Evolutionary conservation across 495 filamentous ascomycete genomes (phyloP).

Genomic region (Aspergillus panamensis): DNA sequence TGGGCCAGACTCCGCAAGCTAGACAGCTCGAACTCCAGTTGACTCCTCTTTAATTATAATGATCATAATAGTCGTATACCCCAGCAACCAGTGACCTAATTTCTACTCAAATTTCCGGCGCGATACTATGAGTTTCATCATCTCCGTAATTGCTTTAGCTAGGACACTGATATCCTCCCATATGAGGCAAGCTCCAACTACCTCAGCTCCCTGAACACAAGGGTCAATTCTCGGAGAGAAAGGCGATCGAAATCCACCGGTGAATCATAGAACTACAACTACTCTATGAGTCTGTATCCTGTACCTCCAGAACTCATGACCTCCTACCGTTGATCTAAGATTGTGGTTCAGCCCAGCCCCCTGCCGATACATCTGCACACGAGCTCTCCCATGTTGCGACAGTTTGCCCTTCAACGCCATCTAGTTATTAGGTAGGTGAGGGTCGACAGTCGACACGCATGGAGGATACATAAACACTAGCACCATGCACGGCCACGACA

Average conservation of each 20-base stretch:
- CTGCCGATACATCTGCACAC: conserved; percentile 1
- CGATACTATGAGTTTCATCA: neutral
- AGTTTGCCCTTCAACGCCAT: conserved; percentile 16
- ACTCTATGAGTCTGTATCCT: too few relatives aligned
- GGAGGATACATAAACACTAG: conserved; percentile 6
- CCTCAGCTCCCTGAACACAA: neutral
- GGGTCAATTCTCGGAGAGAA: neutral
- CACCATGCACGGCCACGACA: conserved; percentile 9
- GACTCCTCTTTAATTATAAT: conserved; percentile 14
- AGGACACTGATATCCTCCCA: neutral
- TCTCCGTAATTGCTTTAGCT: neutral
- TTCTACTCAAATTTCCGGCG: neutral
- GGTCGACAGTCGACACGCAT: conserved; percentile 8
- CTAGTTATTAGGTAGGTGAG: conserved; percentile 11
- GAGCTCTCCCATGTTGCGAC: conserved; percentile 12
- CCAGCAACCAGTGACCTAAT: neutral
- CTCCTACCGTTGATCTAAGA: neutral
- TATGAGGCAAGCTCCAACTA: neutral
- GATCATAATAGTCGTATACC: neutral
- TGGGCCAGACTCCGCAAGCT: conserved; percentile 15
- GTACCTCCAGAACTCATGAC: neutral
- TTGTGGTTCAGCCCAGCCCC: conserved; percentile 3
- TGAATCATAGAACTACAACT: neutral
- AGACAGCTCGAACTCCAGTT: conserved; percentile 13
- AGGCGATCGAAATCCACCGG: neutral